Evolutionary conservation across 768 basidiomycete genomes (phyloP), one percentile per base, ranked within the genome.

Genomic region (Termitomyces sp.): DNA sequence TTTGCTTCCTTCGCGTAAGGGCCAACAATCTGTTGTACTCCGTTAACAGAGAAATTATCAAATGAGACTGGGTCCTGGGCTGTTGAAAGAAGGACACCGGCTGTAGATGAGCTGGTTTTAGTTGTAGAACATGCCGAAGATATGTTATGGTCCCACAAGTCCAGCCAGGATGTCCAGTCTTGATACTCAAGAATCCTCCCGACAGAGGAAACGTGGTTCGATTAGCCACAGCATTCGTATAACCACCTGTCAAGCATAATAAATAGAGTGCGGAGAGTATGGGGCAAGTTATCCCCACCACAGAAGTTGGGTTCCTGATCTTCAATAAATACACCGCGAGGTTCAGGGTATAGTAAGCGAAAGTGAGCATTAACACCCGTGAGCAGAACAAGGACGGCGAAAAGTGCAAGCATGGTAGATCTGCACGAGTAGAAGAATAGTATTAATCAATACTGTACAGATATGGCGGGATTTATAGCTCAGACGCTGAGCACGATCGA

Each of bases 191-290:
- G 68, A 88, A 76, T 10, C 84, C 87, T 42, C 77, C 78, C 47
- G 72, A 81, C 11, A 93, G 72, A 8, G 92, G 90, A 76, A 91
- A 94, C 4, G 77, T 73, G 25, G 80, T 86, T 51, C 92, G 82
- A 66, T 86, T 86, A 36, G 72, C 69, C 17, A 78, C 77, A 9
- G 82, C 80, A 11, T 79, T 64, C 17, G 69, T 75, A 66, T 89
- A 90, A 3, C 88, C 88, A 60, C 88, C 89, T 89, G 66, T 17
- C 10, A 40, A 45, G 17, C n/a, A 45, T 32, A 8, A 32, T 32
- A 1, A 29, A 15, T 38, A 29, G 7, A 15, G n/a, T 4, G 29
- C 12, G 29, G 17, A n/a, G 14, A 43, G 31, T 43, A 10, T 20
- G 20, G 31, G 11, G 12, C 25, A 45, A 25, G 20, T 11, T n/a